Base-by-base conservation (phyloP, 2,329 filamentous ascomycete species). In the Massarina eburnea region DNA sequence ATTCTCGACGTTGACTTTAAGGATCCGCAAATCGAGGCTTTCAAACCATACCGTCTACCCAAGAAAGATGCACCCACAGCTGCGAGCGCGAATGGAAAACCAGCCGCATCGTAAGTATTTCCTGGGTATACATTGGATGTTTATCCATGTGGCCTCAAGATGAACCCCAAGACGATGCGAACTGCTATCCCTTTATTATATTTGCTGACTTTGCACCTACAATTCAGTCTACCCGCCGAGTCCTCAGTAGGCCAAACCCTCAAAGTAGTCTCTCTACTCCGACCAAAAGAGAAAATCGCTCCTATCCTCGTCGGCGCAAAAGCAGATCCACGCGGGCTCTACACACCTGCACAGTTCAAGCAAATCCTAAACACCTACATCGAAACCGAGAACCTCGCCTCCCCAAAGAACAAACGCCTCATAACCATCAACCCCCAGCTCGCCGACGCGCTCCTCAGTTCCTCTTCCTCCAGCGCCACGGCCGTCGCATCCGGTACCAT, bases 1-100 rank as follows among this genome's bases (percentile, higher is more conserved):
- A 80, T 88, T 39, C 52, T 81, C 14, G 84, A 86, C 54, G 78
- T 86, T 38, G 83, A 86, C 61, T 87, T 86, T 63, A 71, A 78
- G 15, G 80, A 85, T 50, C 62, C 61, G 7, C 73, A 74, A 2
- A 64, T 86, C 14, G 58, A 72, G 29, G 66, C 73, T 18, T 88
- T 87, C 65, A 75, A 77, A 19, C 82, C 84, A 3, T 87, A 88
- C 64, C 74, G 75, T 30, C 70, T 87, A 10, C 80, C 83, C 1
- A 81, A 80, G 59, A 82, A 81, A 53, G 80, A 80, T 37, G 65
- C 67, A 15, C 55, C 53, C 32, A 51, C 42, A 43, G 40, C 60
- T 20, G 42, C 61, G 15, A 52, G 51, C 20, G 55, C 70, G 12
- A 64, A 71, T 18, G 74, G 76, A 12, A 67, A 71, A 33, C 71